Conservation (phyloP, 78 protist genomes). For the Diacronema lutheri region DNA sequence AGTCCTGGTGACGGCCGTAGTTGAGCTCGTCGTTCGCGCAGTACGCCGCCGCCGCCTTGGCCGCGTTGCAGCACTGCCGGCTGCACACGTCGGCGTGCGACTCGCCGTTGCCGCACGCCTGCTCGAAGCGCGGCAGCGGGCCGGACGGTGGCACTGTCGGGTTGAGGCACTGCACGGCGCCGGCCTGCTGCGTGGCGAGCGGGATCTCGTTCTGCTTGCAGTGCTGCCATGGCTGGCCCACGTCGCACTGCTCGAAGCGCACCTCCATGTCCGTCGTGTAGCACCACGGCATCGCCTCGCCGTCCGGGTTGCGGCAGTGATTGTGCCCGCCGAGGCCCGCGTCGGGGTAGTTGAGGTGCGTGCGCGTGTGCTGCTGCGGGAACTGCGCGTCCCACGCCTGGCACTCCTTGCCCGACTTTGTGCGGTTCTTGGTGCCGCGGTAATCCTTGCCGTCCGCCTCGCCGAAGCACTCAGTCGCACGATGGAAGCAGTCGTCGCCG, state of each 20-base stretch:
- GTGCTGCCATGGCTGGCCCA: not conserved
- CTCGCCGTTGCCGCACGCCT: too few species aligned
- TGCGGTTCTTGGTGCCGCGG: not conserved
- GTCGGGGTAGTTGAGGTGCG: not conserved
- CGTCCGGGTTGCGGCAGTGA: slow-evolving; percentile 9
- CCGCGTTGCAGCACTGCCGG: too few species aligned
- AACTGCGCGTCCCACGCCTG: not conserved
- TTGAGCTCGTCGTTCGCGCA: too few species aligned
- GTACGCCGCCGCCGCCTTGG: too few species aligned
- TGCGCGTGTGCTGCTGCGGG: not conserved
- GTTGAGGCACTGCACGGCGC: too few species aligned
- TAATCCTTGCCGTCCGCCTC: not conserved
- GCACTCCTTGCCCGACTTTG: not conserved
- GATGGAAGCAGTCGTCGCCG: slow-evolving; percentile 1
- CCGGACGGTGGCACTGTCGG: too few species aligned
- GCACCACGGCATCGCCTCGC: not conserved
- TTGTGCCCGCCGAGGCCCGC: not conserved
- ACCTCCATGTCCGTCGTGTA: not conserved
- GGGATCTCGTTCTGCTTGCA: too few species aligned
- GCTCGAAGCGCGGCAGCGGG: too few species aligned
- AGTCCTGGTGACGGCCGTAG: too few species aligned
- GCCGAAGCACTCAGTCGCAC: not conserved
- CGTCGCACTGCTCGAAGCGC: not conserved
- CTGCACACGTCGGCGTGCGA: too few species aligned
- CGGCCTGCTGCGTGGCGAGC: too few species aligned